These are phyloP conservation scores for Blastocystis sp. DNA, from an alignment of 352 stramenopile genomes.

Conservation along the genomic window DNA sequence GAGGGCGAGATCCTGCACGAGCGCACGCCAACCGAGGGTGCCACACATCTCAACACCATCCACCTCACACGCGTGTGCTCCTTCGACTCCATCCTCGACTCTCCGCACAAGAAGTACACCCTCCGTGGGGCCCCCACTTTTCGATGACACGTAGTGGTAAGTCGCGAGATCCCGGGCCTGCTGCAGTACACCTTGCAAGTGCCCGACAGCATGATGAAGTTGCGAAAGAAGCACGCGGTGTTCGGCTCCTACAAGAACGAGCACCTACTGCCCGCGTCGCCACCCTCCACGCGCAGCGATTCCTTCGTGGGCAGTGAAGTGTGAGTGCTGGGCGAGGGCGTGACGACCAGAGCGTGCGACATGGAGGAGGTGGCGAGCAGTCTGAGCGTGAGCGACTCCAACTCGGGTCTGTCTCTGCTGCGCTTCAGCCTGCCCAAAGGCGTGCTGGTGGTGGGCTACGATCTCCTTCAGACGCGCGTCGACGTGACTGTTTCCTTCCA, in stretches of 20 bases:
- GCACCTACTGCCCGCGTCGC: neutral
- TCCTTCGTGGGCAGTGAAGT: neutral
- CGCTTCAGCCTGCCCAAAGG: neutral
- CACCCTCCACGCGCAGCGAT: neutral
- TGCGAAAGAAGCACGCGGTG: conserved; percentile 16
- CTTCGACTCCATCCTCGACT: conserved; percentile 46
- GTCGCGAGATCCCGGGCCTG: neutral
- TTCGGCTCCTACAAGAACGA: neutral
- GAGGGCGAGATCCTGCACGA: conserved; percentile 4
- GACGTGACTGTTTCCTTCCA: conserved; percentile 8
- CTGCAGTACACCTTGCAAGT: conserved; percentile 1
- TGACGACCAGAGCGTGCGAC: neutral
- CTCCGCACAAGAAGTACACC: neutral
- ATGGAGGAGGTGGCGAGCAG: conserved; percentile 31
- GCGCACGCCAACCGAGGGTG: neutral
- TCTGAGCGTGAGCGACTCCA: neutral
- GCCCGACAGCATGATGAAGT: neutral
- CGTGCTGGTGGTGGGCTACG: conserved; percentile 18
- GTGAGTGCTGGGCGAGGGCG: neutral
- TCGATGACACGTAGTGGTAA: conserved; percentile 18
- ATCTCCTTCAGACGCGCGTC: neutral
- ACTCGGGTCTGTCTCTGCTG: neutral
- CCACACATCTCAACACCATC: neutral
- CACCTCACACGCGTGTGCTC: neutral
- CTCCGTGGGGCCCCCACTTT: neutral